phyloP scores from a whole-genome alignment of 2,329 filamentous ascomycete species.

The Nigrospora sphaerica region DNA sequence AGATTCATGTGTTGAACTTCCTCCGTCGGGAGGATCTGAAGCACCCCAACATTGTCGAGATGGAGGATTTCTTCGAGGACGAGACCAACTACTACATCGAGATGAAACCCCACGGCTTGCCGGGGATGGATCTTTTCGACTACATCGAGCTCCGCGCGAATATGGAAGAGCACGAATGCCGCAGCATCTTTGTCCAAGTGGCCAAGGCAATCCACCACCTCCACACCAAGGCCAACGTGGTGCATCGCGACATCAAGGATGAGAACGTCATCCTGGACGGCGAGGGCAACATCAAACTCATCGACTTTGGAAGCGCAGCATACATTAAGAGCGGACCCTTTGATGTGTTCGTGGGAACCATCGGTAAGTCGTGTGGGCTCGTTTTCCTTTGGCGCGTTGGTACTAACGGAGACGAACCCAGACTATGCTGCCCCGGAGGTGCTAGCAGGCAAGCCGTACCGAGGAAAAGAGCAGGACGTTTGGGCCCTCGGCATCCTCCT shows the following conservation, averaged over 20 bases:
- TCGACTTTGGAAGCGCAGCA: slow-evolving; percentile 95
- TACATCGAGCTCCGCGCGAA: slow-evolving; percentile 95
- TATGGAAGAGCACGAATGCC: slow-evolving; percentile 92
- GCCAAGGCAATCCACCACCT: slow-evolving; percentile 84
- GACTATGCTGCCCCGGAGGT: slow-evolving; percentile 99
- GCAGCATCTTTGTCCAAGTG: slow-evolving; percentile 93
- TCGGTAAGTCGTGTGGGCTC: slow-evolving; percentile 57
- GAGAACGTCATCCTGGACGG: slow-evolving; percentile 96
- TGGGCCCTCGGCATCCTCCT: slow-evolving; percentile 96
- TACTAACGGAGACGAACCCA: slow-evolving; percentile 25
- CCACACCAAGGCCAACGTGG: slow-evolving; percentile 82
- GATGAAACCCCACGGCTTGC: slow-evolving; percentile 90
- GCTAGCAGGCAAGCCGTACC: slow-evolving; percentile 82
- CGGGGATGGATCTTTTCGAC: slow-evolving; percentile 97
- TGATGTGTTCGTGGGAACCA: slow-evolving; percentile 97
- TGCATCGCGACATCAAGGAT: slow-evolving; percentile 98
- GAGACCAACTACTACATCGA: slow-evolving; percentile 97
- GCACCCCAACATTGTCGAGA: slow-evolving; percentile 66
- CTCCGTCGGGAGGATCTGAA: slow-evolving; percentile 65
- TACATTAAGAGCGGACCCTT: slow-evolving; percentile 99
- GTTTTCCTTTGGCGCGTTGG: neutral
- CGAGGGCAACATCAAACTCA: slow-evolving; percentile 91
- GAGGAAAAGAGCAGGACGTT: slow-evolving; percentile 94
- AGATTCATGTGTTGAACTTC: slow-evolving; percentile 95
- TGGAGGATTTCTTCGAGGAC: slow-evolving; percentile 71